These are phyloP conservation scores for Rosa chinensis DNA, from an alignment of 306 rosid species.

Conservation along the genomic window DNA sequence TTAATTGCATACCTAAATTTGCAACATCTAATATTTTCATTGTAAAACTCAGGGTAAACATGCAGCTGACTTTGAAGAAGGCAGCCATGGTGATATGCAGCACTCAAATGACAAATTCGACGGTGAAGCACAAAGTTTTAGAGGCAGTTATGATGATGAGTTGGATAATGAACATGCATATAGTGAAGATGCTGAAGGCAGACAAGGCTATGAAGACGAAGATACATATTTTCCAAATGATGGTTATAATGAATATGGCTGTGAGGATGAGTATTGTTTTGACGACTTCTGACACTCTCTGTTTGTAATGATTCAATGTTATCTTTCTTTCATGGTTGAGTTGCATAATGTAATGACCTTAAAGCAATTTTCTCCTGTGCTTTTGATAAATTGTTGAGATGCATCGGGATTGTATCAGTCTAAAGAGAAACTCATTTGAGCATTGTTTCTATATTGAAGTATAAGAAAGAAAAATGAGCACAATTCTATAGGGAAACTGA, in stretches of 20 bases:
- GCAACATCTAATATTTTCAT: background rate
- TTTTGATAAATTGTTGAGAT: too few relatives aligned
- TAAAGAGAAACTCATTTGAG: background rate
- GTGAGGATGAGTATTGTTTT: background rate
- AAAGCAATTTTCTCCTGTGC: too few relatives aligned
- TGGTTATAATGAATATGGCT: background rate
- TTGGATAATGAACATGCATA: background rate
- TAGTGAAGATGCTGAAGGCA: conserved; percentile 15
- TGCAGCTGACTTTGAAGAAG: background rate
- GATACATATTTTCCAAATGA: background rate
- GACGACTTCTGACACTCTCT: background rate
- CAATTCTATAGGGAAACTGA: background rate
- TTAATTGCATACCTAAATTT: background rate
- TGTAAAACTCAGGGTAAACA: conserved; percentile 1
- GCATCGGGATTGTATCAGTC: too few relatives aligned
- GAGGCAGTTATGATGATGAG: conserved; percentile 6
- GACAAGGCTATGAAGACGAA: conserved; percentile 5
- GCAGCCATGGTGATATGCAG: background rate
- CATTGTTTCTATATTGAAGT: background rate
- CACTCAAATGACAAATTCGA: background rate
- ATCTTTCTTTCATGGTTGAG: background rate
- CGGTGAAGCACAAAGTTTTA: conserved; percentile 3
- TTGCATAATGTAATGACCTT: background rate
- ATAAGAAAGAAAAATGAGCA: background rate
- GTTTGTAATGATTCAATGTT: background rate